phyloP scores from a whole-genome alignment of 2,329 filamentous ascomycete species.

The Chalaropsis ovoidea region DNA sequence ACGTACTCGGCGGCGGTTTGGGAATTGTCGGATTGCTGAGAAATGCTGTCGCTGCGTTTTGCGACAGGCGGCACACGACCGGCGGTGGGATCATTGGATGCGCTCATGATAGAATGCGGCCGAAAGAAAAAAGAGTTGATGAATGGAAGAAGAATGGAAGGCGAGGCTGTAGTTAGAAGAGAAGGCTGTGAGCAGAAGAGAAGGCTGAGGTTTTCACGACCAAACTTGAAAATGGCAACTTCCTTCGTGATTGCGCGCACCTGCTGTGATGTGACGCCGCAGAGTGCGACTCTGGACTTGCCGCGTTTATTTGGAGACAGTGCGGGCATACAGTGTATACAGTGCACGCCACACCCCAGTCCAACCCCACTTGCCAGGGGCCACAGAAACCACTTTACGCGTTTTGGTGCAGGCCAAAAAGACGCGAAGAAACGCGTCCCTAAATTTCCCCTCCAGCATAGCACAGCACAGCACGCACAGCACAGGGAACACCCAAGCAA shows the following conservation, averaged over 20 bases:
- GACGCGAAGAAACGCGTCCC: slow-evolving; percentile 19
- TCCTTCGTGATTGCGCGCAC: background rate
- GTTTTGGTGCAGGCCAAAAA: slow-evolving; percentile 25
- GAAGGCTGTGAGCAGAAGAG: too few species aligned
- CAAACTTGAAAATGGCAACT: background rate
- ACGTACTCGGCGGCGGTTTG: slow-evolving; percentile 62
- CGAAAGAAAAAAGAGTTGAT: background rate
- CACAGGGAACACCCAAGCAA: slow-evolving; percentile 2
- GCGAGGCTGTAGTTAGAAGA: background rate
- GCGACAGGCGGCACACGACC: slow-evolving; percentile 22
- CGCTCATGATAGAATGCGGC: slow-evolving; percentile 12
- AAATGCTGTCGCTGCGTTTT: slow-evolving; percentile 49
- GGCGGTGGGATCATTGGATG: slow-evolving; percentile 10
- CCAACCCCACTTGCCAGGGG: background rate
- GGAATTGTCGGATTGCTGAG: slow-evolving; percentile 50
- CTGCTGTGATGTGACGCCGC: background rate
- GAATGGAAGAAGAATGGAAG: slow-evolving; percentile 12
- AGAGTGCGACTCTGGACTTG: background rate
- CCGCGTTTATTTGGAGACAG: slow-evolving; percentile 1
- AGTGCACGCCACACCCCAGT: background rate
- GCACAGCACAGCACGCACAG: background rate
- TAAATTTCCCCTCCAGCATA: slow-evolving; percentile 23
- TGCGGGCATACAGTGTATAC: background rate
- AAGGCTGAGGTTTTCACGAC: background rate
- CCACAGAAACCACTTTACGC: slow-evolving; percentile 33